Conservation (phyloP, 257 asterid genomes). For the Penstemon eatonii region DNA sequence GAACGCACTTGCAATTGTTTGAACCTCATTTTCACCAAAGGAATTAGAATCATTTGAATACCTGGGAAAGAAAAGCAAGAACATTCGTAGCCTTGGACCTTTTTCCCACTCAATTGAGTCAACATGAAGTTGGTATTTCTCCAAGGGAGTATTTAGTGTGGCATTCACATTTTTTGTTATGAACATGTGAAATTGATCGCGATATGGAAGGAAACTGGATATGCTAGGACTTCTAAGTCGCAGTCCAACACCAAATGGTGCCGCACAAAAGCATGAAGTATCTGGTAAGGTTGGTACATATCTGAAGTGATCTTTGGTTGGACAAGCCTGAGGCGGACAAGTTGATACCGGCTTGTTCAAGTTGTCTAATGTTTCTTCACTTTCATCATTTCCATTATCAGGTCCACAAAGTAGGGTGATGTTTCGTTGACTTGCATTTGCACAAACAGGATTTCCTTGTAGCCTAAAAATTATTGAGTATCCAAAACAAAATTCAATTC, state of each 20-base stretch:
- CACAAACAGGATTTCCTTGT: slow-evolving; percentile 48
- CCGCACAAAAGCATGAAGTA: slow-evolving; percentile 45
- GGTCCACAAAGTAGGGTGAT: slow-evolving; percentile 39
- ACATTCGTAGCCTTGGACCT: slow-evolving; percentile 55
- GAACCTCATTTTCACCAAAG: slow-evolving; percentile 37
- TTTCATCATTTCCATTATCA: slow-evolving; percentile 30
- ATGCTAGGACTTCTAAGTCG: slow-evolving; percentile 59
- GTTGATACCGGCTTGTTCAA: slow-evolving; percentile 32
- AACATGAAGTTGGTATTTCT: slow-evolving; percentile 33
- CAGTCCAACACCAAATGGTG: slow-evolving; percentile 54
- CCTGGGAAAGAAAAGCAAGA: slow-evolving; percentile 43
- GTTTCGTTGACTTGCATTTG: slow-evolving; percentile 39
- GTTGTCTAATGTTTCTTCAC: slow-evolving; percentile 21
- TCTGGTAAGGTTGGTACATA: slow-evolving; percentile 41
- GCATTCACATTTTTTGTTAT: slow-evolving; percentile 27
- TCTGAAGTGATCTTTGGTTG: slow-evolving; percentile 17
- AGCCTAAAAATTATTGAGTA: slow-evolving; percentile 34
- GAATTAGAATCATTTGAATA: slow-evolving; percentile 24
- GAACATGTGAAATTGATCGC: slow-evolving; percentile 22
- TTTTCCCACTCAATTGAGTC: slow-evolving; percentile 47
- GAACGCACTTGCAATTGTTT: slow-evolving; percentile 37
- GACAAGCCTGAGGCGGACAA: slow-evolving; percentile 41
- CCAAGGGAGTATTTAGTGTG: slow-evolving; percentile 25
- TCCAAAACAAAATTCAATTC: neutral
- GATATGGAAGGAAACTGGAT: slow-evolving; percentile 40